Evolutionary conservation across 2,329 filamentous ascomycete species (phyloP).

Genomic region (Meredithiella fracta): DNA sequence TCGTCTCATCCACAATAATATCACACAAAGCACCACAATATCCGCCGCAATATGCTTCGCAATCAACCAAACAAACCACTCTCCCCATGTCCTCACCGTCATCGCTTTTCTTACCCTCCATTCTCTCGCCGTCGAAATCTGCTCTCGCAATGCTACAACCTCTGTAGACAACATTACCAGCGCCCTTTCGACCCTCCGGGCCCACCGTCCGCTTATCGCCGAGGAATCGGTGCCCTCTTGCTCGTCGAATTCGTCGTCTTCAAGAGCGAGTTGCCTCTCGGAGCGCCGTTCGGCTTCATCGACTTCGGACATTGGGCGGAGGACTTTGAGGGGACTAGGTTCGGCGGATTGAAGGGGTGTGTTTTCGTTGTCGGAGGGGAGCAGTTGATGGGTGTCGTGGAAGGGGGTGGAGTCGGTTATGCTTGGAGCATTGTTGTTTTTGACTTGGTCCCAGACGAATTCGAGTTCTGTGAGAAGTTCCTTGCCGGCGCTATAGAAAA

Average conservation of each 20-base stretch:
- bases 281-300: slow-evolving; percentile 48
- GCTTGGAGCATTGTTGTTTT: slow-evolving; percentile 54
- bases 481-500: slow-evolving; percentile 46
- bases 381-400: slow-evolving; percentile 21
- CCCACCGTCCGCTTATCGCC: slow-evolving; percentile 36
- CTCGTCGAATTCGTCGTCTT: slow-evolving; percentile 26
- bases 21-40: slow-evolving; percentile 43
- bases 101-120: slow-evolving; percentile 50
- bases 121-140: slow-evolving; percentile 63
- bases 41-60: slow-evolving; percentile 63
- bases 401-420: slow-evolving; percentile 43
- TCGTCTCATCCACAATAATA: slow-evolving; percentile 56
- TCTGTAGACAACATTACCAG: slow-evolving; percentile 83
- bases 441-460: slow-evolving; percentile 98
- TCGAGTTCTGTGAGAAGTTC: slow-evolving; percentile 90
- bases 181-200: slow-evolving; percentile 65
- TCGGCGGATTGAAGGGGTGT: slow-evolving; percentile 30
- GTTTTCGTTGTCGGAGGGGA: slow-evolving; percentile 22
- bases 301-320: slow-evolving; percentile 75
- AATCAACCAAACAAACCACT: slow-evolving; percentile 52
- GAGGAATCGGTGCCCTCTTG: slow-evolving; percentile 5
- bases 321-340: slow-evolving; percentile 42
- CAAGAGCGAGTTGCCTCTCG: slow-evolving; percentile 29
- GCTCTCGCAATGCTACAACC: slow-evolving; percentile 78
- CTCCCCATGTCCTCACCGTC: slow-evolving; percentile 51